These are phyloP conservation scores for Biscogniauxia marginata DNA, from an alignment of 2,329 filamentous ascomycete species.

Conservation along the genomic window DNA sequence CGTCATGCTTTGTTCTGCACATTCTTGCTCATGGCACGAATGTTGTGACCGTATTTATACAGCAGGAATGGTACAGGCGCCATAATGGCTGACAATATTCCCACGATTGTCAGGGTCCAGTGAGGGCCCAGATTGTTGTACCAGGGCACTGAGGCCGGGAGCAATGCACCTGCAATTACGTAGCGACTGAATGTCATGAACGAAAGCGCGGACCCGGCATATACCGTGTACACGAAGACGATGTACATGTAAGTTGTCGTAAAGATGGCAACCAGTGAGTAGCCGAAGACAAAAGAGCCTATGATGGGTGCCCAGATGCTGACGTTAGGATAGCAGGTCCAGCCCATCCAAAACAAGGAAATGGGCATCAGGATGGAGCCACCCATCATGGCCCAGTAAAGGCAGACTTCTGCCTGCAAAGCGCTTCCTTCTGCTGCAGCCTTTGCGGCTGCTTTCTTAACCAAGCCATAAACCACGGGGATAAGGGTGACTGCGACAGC, in stretches of 20 bases:
- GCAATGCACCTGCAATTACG: constrained; percentile 36
- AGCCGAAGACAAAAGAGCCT: constrained; percentile 40
- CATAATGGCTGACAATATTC: constrained; percentile 36
- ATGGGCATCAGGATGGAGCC: constrained; percentile 39
- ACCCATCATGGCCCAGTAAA: constrained; percentile 39
- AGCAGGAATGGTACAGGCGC: constrained; percentile 45
- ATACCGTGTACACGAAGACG: constrained; percentile 41
- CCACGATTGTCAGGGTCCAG: constrained; percentile 41
- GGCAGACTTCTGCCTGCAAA: constrained; percentile 32
- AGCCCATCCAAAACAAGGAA: constrained; percentile 46
- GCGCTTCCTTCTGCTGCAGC: constrained; percentile 6
- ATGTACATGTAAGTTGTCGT: constrained; percentile 48
- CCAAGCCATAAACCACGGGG: constrained; percentile 25
- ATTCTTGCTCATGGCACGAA: constrained; percentile 31
- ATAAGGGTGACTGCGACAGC: constrained; percentile 28
- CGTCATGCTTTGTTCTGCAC: too few species aligned
- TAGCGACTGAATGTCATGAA: constrained; percentile 43
- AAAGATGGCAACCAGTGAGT: constrained; percentile 42
- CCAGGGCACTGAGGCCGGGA: constrained; percentile 29
- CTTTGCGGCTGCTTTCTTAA: constrained; percentile 21
- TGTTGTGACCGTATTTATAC: constrained; percentile 36
- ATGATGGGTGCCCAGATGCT: constrained; percentile 41
- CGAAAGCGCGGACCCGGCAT: constrained; percentile 41
- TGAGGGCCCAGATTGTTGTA: constrained; percentile 38
- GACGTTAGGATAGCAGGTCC: constrained; percentile 33